Base-by-base conservation (phyloP, 2,329 filamentous ascomycete species). In the Lachnellula occidentalis region DNA sequence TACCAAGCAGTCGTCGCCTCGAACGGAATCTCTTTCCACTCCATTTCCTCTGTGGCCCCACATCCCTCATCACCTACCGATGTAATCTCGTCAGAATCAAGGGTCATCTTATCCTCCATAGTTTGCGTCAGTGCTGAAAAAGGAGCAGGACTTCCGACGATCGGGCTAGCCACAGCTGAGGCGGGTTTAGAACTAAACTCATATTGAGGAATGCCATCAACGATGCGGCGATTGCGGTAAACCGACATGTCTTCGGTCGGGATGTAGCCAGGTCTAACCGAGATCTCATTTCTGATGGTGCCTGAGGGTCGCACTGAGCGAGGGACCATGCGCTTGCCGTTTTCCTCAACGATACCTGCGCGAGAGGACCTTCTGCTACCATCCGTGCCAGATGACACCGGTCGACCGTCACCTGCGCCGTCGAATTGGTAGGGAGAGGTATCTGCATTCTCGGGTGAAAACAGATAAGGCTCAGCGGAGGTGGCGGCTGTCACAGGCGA, bases 201-300 rank as follows among this genome's bases (percentile, higher is more conserved):
- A 24, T 22, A 22, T 41, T 36, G 34, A 21, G 34, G 21, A 14
- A 34, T 22, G 19, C 36, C 42, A 14, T 51, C 24, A 12, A 43
- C 17, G 8, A 34, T 31, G 6, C 22, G 17, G 17, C 88, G 85
- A 72, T 92, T 95, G 75, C 90, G 92, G 79, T 96, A 96, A 45
- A 94, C 77, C 67, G 95, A 89, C 60, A 96, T 86, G 71, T 97
- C 92, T 73, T 97, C 92, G 0, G 90, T 89, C 1, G 92, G 92
- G 17, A 85, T 82, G 73, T 95, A 97, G 55, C 92, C 92, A 0
- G 92, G 92, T 31, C 88, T 85, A 59, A 97, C 88, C 66, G 87
- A 87, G 68, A 96, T 96, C 65, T 95, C 91, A 66, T 88, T 92
- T 53, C 92, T 83, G 5, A 88, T 87, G 53, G 86, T 89, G 55